Evolutionary conservation across 2,329 filamentous ascomycete species (phyloP), one percentile per base, ranked within the genome.

Genomic region (Gliomastix tumulicola): DNA sequence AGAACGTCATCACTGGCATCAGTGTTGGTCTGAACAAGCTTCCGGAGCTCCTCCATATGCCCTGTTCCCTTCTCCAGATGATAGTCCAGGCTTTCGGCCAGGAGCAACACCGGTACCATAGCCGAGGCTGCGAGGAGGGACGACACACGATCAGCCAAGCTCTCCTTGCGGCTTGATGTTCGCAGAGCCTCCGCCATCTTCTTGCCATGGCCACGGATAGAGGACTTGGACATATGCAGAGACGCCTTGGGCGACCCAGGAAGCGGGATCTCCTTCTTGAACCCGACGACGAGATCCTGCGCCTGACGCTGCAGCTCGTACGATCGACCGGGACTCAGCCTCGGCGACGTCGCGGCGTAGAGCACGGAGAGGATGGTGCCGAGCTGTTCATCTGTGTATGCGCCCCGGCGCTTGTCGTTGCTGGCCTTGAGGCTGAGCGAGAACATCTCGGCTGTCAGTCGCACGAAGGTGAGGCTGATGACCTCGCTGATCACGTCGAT

Each of bases 401-500:
- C 56, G 4, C 82, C 82, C 45, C 68, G 72, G 4, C 76, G 74
- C 34, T 77, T 73, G 10, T 75, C 65, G 4, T 8, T 28, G 7
- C 57, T 54, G 0, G 75, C 79, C 62, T 85, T 84, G 27, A 88
- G 62, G 0, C 83, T 80, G 4, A 87, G 61, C 33, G 77, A 74
- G 51, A 85, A 83, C 17, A 69, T 66, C 5, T 71, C 69, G 4
- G 81, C 65, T 0, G 73, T 76, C 27, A 84, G 85, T 46, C 76
- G 68, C 4, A 79, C 74, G 6, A 82, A 79, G 0, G 69, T 72
- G 18, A 84, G 59, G 50, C 87, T 87, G 20, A 76, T 80, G 2
- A 87, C 72, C 37, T 86, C 79, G 19, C 79, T 74, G 8, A 86
- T 64, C 4, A 89, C 68, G 47, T 92, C 86, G 28, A 88, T 72